Evolutionary conservation across 2,329 filamentous ascomycete genomes (phyloP), one percentile per base, ranked within the genome.

Genomic region (Fusarium avenaceum): DNA sequence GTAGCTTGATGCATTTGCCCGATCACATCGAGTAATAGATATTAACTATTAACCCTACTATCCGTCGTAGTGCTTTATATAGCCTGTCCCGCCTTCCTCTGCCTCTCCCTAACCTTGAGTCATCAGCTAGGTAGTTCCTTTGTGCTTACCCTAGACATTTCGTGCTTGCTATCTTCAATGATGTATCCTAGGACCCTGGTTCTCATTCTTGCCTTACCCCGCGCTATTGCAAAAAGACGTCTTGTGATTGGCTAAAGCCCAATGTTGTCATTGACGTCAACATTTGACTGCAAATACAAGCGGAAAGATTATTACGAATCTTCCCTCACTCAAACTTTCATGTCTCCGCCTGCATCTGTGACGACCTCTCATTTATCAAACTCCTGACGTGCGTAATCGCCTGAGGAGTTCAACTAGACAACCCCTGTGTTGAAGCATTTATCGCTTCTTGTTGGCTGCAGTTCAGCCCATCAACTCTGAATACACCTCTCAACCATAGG

Each of bases 171-270:
- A 46, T 38, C 52, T 39, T 35, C n/a, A 57, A 75, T 74, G 64
- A 56, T 72, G 71, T 43, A 26, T 47, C 20, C 22, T 26, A 28
- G 44, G 15, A 33, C 6, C 26, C 30, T 22, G 10, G 32, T 15
- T 32, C 30, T 24, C 7, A 24, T 24, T 24, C 24, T 26, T 48
- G 38, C 51, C 47, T 47, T 70, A 74, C 69, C 67, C 64, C 62
- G 63, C 63, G 59, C 64, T 59, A 74, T 76, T 66, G 52, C 38
- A 38, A 74, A 76, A 76, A 44, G 43, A 35, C 24, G 40, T 22
- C 42, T 40, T 48, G 53, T 73, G 74, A 76, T 76, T 66, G 74
- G 74, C 10, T 40, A 43, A 50, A 72, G 63, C 54, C 66, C 35
- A 14, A 46, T 44, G 43, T 32, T 57, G 47, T 72, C 67, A 68